These are phyloP conservation scores for Chimonanthus praecox DNA, from an alignment of 164 flowering plant genomes.

Conservation along the genomic window DNA sequence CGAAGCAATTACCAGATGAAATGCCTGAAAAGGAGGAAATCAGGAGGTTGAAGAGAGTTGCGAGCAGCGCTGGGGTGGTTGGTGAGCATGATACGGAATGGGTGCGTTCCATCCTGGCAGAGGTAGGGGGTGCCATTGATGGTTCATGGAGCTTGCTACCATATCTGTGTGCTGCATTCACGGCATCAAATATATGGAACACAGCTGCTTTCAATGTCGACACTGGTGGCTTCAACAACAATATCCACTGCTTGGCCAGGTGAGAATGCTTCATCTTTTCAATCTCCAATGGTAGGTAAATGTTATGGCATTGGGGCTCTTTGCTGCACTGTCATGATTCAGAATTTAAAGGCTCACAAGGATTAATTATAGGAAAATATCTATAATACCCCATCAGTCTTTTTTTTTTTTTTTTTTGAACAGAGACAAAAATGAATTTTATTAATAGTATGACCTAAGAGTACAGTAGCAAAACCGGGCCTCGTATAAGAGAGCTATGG, in stretches of 20 bases:
- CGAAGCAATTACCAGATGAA: constrained; percentile 70
- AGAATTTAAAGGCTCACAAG: background rate
- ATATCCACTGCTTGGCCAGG: constrained; percentile 92
- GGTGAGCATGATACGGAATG: constrained; percentile 84
- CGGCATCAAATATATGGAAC: constrained; percentile 86
- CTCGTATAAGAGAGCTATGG: too few relatives aligned
- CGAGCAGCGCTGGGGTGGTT: constrained; percentile 51
- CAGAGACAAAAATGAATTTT: too few relatives aligned
- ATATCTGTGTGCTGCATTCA: constrained; percentile 73
- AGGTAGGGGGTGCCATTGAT: constrained; percentile 82
- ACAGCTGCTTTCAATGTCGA: constrained; percentile 77
- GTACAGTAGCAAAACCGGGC: too few relatives aligned
- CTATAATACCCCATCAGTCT: background rate
- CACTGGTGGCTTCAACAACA: constrained; percentile 89
- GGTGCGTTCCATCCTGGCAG: constrained; percentile 74
- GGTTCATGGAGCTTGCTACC: constrained; percentile 89
- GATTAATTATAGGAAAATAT: background rate
- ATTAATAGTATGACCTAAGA: too few relatives aligned
- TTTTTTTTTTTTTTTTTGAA: too few relatives aligned
- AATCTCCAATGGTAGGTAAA: background rate
- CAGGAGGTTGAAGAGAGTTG: constrained; percentile 71
- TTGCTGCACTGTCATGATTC: background rate
- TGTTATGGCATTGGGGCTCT: background rate
- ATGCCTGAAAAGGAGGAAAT: constrained; percentile 79
- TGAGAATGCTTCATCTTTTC: constrained; percentile 12